Evolutionary conservation across 2,329 filamentous ascomycete genomes (phyloP).

Genomic region (Sporothrix protearum): DNA sequence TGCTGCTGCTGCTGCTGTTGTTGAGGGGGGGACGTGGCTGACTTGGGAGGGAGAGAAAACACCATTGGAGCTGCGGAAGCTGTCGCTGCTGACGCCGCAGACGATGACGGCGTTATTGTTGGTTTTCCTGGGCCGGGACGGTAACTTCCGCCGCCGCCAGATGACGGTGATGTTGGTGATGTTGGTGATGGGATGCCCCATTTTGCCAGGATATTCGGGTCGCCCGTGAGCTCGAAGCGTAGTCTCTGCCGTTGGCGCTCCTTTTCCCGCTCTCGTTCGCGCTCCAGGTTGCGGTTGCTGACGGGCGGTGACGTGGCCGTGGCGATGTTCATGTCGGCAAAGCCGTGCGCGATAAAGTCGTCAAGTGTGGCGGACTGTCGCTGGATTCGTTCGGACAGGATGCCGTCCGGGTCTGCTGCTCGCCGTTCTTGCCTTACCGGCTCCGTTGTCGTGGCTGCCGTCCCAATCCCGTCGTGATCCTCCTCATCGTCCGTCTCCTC

Average conservation of each 20-base stretch:
- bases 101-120: not conserved
- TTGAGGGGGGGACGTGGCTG: not conserved
- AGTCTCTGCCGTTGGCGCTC: slow-evolving; percentile 22
- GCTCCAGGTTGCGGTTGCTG: slow-evolving; percentile 23
- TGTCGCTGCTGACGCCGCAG: not conserved
- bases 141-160: not conserved
- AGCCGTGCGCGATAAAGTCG: slow-evolving; percentile 32
- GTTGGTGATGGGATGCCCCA: not conserved
- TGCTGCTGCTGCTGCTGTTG: not conserved
- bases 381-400: not conserved
- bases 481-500: slow-evolving; percentile 49
- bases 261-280: slow-evolving; percentile 20
- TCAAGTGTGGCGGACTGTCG: slow-evolving; percentile 30
- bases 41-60: not conserved
- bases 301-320: not conserved
- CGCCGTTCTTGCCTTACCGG: not conserved
- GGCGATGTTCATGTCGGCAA: slow-evolving; percentile 22
- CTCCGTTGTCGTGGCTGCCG: slow-evolving; percentile 38
- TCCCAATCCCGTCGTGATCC: slow-evolving; percentile 34
- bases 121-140: slow-evolving; percentile 11
- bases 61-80: slow-evolving; percentile 2
- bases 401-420: slow-evolving; percentile 29
- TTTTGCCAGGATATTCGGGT: slow-evolving; percentile 22
- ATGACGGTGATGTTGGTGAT: not conserved
- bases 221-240: slow-evolving; percentile 26